Evolutionary conservation across 2,329 filamentous ascomycete species (phyloP).

Genomic region (Epichloe sylvatica): DNA sequence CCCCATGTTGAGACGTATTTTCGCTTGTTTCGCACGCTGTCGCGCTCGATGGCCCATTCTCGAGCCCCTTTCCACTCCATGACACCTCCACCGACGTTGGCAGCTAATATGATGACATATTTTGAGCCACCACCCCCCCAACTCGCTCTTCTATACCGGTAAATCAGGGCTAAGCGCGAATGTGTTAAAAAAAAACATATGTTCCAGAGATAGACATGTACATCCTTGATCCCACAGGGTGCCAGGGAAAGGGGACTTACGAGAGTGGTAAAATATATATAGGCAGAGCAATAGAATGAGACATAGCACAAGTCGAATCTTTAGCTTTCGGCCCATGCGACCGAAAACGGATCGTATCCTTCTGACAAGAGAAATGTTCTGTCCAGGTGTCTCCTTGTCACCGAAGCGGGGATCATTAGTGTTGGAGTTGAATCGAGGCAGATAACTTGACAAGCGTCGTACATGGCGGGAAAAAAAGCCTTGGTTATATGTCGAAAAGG

Average conservation of each 20-base stretch:
- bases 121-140: conserved; percentile 75
- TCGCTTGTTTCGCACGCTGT: conserved; percentile 90
- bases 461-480: conserved; percentile 81
- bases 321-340: conserved; percentile 50
- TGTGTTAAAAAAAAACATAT: background rate
- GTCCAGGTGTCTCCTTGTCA: conserved; percentile 62
- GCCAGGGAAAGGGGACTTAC: conserved; percentile 36
- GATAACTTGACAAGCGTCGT: conserved; percentile 61
- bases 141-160: conserved; percentile 56
- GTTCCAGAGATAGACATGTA: background rate
- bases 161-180: conserved; percentile 31
- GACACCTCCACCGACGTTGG: conserved; percentile 89
- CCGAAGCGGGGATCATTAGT: conserved; percentile 38
- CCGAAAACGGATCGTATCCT: conserved; percentile 31
- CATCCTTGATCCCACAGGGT: background rate
- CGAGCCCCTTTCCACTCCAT: conserved; percentile 98
- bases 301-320: conserved; percentile 46
- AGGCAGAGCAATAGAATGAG: conserved; percentile 46
- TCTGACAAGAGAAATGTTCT: conserved; percentile 31
- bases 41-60: conserved; percentile 95
- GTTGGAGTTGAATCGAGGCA: conserved; percentile 54
- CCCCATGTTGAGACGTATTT: conserved; percentile 80
- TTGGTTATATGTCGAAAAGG: conserved; percentile 66
- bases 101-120: conserved; percentile 82
- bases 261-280: conserved; percentile 55